A percentile compares a stretch with the other conserved stretches of the same genome.
These are phyloP conservation scores for Hypoxylon sp. DNA, from an alignment of 2,329 filamentous ascomycete species.

Conservation along the genomic window DNA sequence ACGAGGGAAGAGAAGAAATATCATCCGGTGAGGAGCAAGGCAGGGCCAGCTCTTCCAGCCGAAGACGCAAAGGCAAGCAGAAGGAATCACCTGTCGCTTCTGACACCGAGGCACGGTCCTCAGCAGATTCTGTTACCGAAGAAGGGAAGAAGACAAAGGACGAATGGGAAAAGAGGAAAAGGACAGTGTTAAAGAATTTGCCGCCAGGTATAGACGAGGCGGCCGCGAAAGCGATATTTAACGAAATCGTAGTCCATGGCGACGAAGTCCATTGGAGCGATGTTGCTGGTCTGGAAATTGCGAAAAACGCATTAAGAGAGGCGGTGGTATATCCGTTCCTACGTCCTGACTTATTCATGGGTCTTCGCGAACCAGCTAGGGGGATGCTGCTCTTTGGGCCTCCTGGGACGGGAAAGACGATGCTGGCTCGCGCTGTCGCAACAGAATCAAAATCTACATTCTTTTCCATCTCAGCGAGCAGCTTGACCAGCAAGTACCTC, in stretches of 20 bases:
- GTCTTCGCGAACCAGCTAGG: slow-evolving; percentile 89
- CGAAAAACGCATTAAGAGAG: slow-evolving; percentile 93
- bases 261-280: slow-evolving; percentile 97
- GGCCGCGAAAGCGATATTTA: slow-evolving; percentile 91
- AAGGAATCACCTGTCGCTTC: slow-evolving; percentile 57
- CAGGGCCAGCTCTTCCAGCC: slow-evolving; percentile 28
- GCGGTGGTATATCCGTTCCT: slow-evolving; percentile 97
- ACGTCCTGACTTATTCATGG: slow-evolving; percentile 95
- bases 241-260: slow-evolving; percentile 94
- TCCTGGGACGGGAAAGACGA: slow-evolving; percentile 98
- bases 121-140: slow-evolving; percentile 59
- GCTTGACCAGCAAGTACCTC: slow-evolving; percentile 93
- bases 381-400: slow-evolving; percentile 98
- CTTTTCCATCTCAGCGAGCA: slow-evolving; percentile 96
- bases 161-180: slow-evolving; percentile 73
- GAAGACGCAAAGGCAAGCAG: slow-evolving; percentile 54
- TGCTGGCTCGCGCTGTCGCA: slow-evolving; percentile 93
- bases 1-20: slow-evolving; percentile 36
- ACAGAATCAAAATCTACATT: slow-evolving; percentile 96
- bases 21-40: slow-evolving; percentile 47
- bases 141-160: slow-evolving; percentile 58
- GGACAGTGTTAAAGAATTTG: slow-evolving; percentile 78
- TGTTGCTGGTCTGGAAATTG: slow-evolving; percentile 88
- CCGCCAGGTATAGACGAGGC: slow-evolving; percentile 84
- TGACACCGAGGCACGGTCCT: slow-evolving; percentile 63